phyloP scores from a whole-genome alignment of 768 basidiomycete species.

The Mycena amicta region DNA sequence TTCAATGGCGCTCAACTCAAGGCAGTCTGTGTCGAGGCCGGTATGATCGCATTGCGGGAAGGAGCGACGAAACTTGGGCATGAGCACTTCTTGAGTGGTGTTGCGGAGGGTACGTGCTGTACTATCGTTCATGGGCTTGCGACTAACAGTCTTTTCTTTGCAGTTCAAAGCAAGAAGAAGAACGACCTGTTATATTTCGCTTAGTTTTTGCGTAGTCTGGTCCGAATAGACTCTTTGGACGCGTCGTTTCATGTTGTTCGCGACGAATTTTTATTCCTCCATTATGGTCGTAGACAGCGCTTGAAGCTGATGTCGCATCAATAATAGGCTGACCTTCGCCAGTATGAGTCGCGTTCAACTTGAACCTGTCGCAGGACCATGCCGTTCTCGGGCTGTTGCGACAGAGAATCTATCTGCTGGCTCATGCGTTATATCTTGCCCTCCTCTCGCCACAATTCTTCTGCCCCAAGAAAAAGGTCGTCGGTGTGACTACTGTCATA shows the following conservation, averaged over 20 bases:
- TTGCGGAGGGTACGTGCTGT: conserved; percentile 71
- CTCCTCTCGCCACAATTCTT: conserved; percentile 50
- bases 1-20: conserved; percentile 98
- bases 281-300: no score
- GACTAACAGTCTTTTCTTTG: conserved; percentile 28
- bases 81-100: conserved; percentile 94
- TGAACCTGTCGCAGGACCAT: conserved; percentile 47
- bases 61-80: conserved; percentile 87
- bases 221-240: not conserved
- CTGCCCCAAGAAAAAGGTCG: conserved; percentile 59
- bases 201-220: conserved; percentile 38
- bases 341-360: conserved; percentile 32
- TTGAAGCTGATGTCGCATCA: not conserved
- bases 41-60: conserved; percentile 97
- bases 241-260: no score
- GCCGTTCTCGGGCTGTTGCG: conserved; percentile 52
- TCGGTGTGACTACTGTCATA: conserved; percentile 70
- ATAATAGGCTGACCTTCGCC: not conserved
- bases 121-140: conserved; percentile 6
- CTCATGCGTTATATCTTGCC: conserved; percentile 47
- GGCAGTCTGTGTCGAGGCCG: conserved; percentile 98
- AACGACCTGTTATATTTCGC: conserved; percentile 96
- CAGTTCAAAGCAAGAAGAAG: conserved; percentile 99
- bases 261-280: no score
- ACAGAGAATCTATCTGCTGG: conserved; percentile 43